Conservation (phyloP, 345 rosid species). For the Eucalyptus caleyi region DNA sequence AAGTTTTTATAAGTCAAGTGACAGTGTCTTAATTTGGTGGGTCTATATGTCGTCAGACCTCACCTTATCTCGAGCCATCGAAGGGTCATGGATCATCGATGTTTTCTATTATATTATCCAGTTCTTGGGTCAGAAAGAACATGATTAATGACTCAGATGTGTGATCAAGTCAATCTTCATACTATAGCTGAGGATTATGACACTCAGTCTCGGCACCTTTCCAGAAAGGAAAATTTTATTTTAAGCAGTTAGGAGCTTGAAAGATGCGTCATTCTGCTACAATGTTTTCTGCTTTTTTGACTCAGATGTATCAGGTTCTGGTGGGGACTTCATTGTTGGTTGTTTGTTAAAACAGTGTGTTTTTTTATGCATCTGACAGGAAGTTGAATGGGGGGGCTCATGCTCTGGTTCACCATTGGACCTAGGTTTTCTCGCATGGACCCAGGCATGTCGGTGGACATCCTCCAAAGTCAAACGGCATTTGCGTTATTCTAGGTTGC, state of each 20-base stretch:
- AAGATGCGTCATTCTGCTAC: background rate
- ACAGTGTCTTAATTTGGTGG: background rate
- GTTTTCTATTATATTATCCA: background rate
- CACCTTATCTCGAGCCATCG: background rate
- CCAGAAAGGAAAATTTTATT: background rate
- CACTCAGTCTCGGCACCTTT: background rate
- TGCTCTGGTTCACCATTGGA: background rate
- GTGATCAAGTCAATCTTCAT: background rate
- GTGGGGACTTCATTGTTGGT: background rate
- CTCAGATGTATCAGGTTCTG: background rate
- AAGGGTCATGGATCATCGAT: background rate
- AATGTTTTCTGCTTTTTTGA: background rate
- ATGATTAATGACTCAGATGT: background rate
- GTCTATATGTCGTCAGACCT: background rate
- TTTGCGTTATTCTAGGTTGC: background rate
- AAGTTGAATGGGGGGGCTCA: background rate
- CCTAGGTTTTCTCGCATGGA: background rate
- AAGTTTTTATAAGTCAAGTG: background rate
- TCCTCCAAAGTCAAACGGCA: background rate
- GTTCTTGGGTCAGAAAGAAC: background rate
- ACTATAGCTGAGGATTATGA: background rate
- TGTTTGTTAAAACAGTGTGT: background rate
- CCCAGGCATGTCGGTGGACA: background rate
- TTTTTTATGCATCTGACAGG: background rate
- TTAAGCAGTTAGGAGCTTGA: background rate